Evolutionary conservation across 1,139 yeast species (phyloP).

Genomic region (Zygosaccharomyces pseudobailii): DNA sequence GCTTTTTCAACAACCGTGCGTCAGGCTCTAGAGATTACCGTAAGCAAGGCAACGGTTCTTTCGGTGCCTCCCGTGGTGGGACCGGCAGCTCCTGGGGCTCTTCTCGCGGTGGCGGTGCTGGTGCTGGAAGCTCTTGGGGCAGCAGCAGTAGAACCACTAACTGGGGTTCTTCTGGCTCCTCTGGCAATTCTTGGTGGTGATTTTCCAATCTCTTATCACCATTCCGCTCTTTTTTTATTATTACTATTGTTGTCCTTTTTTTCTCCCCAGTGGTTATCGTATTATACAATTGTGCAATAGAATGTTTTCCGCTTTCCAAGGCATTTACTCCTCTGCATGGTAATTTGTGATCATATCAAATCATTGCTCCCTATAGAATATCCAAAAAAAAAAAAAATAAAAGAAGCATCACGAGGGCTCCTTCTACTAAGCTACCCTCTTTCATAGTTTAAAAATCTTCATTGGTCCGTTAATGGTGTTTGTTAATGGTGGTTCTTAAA

Average conservation of each 20-base stretch:
- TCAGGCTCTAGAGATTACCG: slow-evolving; percentile 52
- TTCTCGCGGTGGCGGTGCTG: slow-evolving; percentile 32
- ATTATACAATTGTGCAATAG: slow-evolving; percentile 27
- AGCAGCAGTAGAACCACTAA: slow-evolving; percentile 19
- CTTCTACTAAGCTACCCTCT: not conserved
- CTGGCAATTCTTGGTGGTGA: slow-evolving; percentile 30
- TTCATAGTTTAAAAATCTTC: not conserved
- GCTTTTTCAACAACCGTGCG: slow-evolving; percentile 27
- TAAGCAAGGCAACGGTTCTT: slow-evolving; percentile 40
- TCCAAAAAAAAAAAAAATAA: not conserved
- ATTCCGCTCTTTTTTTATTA: slow-evolving; percentile 11
- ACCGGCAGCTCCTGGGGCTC: slow-evolving; percentile 35
- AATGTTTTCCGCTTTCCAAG: slow-evolving; percentile 12
- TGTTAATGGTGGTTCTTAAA: slow-evolving; percentile 6
- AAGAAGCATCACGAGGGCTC: not conserved
- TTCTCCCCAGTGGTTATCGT: slow-evolving; percentile 16
- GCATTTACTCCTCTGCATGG: slow-evolving; percentile 5
- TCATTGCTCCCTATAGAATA: slow-evolving; percentile 4
- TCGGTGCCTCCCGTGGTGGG: slow-evolving; percentile 34
- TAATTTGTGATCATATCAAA: slow-evolving; percentile 3
- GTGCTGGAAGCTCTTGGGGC: slow-evolving; percentile 32
- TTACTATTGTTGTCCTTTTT: slow-evolving; percentile 13
- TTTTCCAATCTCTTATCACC: slow-evolving; percentile 6
- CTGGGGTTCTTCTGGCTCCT: slow-evolving; percentile 23
- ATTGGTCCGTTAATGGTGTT: not conserved